These are phyloP conservation scores for Coniferiporia weirii DNA, from an alignment of 1,284 basidiomycete species.

Conservation along the genomic window DNA sequence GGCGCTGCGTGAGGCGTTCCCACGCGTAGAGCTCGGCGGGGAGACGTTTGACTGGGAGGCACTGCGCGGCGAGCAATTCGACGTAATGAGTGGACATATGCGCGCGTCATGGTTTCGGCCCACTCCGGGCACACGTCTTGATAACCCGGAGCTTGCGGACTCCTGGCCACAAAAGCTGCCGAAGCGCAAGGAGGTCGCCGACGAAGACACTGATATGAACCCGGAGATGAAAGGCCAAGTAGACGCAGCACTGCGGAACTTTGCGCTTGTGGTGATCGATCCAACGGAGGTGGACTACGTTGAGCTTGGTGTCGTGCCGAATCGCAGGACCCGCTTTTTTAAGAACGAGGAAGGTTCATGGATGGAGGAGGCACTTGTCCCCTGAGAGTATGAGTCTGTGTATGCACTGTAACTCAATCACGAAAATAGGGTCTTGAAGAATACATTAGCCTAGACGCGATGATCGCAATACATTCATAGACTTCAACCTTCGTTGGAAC, in stretches of 20 bases:
- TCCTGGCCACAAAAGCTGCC: conserved; percentile 48
- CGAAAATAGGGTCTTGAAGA: background rate
- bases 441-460: background rate
- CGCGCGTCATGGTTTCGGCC: conserved; percentile 63
- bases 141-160: conserved; percentile 46
- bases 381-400: conserved; percentile 29
- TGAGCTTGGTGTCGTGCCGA: conserved; percentile 48
- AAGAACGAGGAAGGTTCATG: conserved; percentile 36
- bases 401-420: background rate
- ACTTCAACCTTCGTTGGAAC: too few relatives aligned
- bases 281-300: conserved; percentile 58
- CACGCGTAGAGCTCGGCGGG: conserved; percentile 33
- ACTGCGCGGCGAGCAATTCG: conserved; percentile 48
- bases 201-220: conserved; percentile 28
- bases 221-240: conserved; percentile 40
- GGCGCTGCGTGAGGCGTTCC: conserved; percentile 19
- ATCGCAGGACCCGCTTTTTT: conserved; percentile 50
- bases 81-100: conserved; percentile 49
- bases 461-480: too few relatives aligned
- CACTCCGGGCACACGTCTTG: conserved; percentile 44
- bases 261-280: conserved; percentile 60
- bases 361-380: conserved; percentile 51
- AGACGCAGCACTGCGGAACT: conserved; percentile 52
- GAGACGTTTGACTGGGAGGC: conserved; percentile 58
- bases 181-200: conserved; percentile 35